Evolutionary conservation across 164 flowering plant genomes (phyloP).

Genomic region (Vitis riparia): DNA sequence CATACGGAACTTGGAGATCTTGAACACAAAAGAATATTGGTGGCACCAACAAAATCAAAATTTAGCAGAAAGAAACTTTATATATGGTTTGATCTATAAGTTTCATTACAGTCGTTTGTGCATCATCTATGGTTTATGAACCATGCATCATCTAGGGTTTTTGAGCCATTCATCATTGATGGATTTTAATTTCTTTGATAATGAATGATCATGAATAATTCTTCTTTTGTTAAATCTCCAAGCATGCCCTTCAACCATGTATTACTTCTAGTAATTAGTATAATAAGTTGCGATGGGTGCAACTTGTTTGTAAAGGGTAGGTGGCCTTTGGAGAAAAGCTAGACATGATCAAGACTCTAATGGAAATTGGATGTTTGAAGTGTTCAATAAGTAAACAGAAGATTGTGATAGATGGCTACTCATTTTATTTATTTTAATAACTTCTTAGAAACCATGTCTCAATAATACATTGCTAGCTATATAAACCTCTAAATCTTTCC

Average conservation of each 20-base stretch:
- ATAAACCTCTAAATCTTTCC: constrained; percentile 15
- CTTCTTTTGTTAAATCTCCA: not conserved
- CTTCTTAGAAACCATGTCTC: not conserved
- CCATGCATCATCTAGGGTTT: not conserved
- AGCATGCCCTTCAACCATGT: not conserved
- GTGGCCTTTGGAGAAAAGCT: not conserved
- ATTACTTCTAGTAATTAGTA: too few species aligned
- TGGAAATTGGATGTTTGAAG: constrained; percentile 15
- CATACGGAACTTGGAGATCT: too few species aligned
- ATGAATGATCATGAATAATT: not conserved
- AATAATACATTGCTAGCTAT: not conserved
- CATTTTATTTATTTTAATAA: not conserved
- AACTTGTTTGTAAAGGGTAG: not conserved
- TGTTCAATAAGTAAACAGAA: constrained; percentile 14
- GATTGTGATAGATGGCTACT: constrained; percentile 12
- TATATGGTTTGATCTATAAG: not conserved
- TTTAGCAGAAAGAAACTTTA: not conserved
- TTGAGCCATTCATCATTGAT: not conserved
- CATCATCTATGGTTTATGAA: not conserved
- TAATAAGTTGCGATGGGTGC: too few species aligned
- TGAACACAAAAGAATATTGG: too few species aligned
- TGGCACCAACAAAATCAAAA: too few species aligned
- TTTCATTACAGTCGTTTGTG: too few species aligned
- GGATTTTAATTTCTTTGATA: too few species aligned
- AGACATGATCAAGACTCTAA: constrained; percentile 3